Conservation (phyloP, 441 rosid genomes). For the Pelargonium myrrhifolium region DNA sequence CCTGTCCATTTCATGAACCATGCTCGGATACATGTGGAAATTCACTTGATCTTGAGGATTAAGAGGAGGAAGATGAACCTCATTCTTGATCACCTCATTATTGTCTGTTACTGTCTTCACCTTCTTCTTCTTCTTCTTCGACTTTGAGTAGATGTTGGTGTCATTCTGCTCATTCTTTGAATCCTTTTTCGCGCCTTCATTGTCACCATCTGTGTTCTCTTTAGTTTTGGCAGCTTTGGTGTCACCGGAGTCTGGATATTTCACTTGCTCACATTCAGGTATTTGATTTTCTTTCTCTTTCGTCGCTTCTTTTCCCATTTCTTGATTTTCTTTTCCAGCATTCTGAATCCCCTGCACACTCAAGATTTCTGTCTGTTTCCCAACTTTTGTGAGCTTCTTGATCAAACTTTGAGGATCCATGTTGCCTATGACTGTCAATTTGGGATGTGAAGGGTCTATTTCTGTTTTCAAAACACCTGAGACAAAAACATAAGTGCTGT, state of each 20-base stretch:
- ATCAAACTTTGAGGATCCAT: constrained; percentile 37
- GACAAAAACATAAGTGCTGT: background rate
- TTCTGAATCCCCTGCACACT: background rate
- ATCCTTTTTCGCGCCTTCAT: constrained; percentile 4
- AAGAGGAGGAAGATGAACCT: constrained; percentile 1
- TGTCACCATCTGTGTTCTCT: background rate
- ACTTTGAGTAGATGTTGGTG: background rate
- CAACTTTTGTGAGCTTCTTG: constrained; percentile 37
- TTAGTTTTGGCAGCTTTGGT: background rate
- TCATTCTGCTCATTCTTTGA: constrained; percentile 23
- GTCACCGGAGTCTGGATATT: background rate
- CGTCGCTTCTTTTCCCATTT: background rate
- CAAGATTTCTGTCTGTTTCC: constrained; percentile 45
- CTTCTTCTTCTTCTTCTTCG: background rate
- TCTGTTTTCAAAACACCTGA: constrained; percentile 50
- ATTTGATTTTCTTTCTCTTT: constrained; percentile 20
- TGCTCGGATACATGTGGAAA: constrained; percentile 16
- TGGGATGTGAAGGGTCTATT: constrained; percentile 38
- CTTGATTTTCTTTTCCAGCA: background rate
- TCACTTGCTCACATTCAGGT: constrained; percentile 17
- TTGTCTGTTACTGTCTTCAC: background rate
- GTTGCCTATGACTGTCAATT: constrained; percentile 37
- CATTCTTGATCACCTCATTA: constrained; percentile 20
- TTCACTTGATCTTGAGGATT: constrained; percentile 15
- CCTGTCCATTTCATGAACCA: background rate